phyloP scores from a whole-genome alignment of 495 filamentous ascomycete genomes.

The Amorphotheca resinae region DNA sequence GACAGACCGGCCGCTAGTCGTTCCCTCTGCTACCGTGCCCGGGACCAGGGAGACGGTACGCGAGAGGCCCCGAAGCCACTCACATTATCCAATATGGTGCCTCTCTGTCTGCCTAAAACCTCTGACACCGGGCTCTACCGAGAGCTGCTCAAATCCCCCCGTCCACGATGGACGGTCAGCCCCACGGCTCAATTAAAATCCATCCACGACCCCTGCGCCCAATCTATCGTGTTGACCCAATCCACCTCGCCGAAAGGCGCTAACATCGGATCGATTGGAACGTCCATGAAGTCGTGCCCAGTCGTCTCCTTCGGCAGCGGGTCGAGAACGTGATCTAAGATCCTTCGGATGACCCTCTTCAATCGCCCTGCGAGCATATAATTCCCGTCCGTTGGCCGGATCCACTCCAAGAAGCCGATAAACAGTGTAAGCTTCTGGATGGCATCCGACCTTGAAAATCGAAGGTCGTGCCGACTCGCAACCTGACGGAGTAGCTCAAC shows the following conservation, averaged over 20 bases:
- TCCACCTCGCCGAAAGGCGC: slow-evolving; percentile 2
- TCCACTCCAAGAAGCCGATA: slow-evolving; percentile 19
- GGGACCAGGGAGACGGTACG: too few species aligned
- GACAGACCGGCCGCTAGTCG: too few species aligned
- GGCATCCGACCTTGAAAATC: slow-evolving; percentile 15
- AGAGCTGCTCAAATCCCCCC: too few species aligned
- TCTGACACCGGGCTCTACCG: too few species aligned
- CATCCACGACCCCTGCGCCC: slow-evolving; percentile 8
- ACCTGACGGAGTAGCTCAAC: slow-evolving; percentile 17
- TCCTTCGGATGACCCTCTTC: slow-evolving; percentile 9
- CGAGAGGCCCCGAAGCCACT: too few species aligned
- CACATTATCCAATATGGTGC: too few species aligned
- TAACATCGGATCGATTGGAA: neutral
- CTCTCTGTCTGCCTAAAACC: too few species aligned
- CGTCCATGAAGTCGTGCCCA: neutral
- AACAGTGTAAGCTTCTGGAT: slow-evolving; percentile 21
- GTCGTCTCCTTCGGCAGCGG: neutral
- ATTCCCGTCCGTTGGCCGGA: slow-evolving; percentile 19
- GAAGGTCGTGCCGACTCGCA: neutral
- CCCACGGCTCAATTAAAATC: neutral
- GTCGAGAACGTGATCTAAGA: slow-evolving; percentile 17
- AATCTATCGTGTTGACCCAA: slow-evolving; percentile 11
- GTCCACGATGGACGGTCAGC: too few species aligned
- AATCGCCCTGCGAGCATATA: slow-evolving; percentile 12
- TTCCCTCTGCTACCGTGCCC: too few species aligned